Conservation (phyloP, 2,329 filamentous ascomycete genomes). For the Ophiostoma tasmaniense region DNA sequence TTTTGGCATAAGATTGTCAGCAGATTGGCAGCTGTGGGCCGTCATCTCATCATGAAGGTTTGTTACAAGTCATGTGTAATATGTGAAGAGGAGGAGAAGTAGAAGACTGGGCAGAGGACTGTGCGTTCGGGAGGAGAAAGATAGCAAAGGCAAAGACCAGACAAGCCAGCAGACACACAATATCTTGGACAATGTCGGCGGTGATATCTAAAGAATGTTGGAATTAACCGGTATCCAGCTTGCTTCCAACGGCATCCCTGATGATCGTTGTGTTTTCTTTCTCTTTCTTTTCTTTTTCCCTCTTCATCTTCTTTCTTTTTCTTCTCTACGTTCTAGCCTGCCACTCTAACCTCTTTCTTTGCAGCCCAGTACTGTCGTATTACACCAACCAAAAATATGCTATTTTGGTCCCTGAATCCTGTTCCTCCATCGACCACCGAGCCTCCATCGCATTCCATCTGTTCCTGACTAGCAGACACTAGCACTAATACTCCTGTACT, state of each 20-base stretch:
- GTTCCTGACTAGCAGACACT: not conserved
- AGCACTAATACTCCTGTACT: not conserved
- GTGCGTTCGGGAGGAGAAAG: not conserved
- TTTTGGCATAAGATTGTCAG: not conserved
- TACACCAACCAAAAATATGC: not conserved
- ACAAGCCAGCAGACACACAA: not conserved
- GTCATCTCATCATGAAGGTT: not conserved
- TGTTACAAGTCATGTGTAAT: not conserved
- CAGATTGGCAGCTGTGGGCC: not conserved
- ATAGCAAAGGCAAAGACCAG: not conserved
- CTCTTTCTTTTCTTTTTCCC: not conserved
- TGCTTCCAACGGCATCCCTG: not conserved
- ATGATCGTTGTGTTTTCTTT: not conserved
- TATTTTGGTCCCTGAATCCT: not conserved
- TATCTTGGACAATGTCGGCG: not conserved
- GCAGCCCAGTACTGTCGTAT: not conserved
- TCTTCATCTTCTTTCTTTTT: not conserved
- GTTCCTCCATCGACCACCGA: not conserved
- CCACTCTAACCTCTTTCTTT: not conserved
- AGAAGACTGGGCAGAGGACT: not conserved
- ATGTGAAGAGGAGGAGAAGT: not conserved
- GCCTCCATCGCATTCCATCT: not conserved
- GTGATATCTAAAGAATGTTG: not conserved
- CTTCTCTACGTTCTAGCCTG: not conserved
- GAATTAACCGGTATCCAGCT: not conserved